Conservation (phyloP, 169 alveolate genomes). For the Eimeria tenella region DNA sequence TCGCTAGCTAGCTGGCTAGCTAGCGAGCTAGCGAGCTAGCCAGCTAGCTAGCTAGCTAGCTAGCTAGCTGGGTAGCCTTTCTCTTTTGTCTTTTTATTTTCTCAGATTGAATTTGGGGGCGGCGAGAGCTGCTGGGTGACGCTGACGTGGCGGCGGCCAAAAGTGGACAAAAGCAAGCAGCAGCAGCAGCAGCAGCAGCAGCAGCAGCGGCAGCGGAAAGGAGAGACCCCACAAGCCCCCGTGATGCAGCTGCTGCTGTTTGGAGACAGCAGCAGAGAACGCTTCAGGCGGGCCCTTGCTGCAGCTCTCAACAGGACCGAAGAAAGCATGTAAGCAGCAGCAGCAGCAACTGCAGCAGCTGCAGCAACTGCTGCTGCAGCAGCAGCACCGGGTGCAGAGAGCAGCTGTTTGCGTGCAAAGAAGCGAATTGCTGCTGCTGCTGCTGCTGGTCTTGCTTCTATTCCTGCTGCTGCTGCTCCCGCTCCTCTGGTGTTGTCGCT, state of each 20-base stretch:
- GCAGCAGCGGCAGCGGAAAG: background rate
- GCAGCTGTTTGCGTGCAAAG: background rate
- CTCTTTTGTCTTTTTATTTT: background rate
- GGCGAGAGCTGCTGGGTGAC: constrained; percentile 9
- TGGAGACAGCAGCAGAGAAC: constrained; percentile 64
- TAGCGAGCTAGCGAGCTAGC: too few species aligned
- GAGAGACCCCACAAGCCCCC: background rate
- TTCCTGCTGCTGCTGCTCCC: too few species aligned
- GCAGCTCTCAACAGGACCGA: constrained; percentile 51
- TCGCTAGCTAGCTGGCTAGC: too few species aligned
- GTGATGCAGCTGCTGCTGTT: constrained; percentile 4
- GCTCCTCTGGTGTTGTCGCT: too few species aligned
- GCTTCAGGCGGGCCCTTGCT: constrained; percentile 61
- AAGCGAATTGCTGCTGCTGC: too few species aligned
- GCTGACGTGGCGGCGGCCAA: constrained; percentile 8
- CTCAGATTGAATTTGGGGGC: background rate
- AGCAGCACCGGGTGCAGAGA: too few species aligned
- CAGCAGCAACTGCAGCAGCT: background rate
- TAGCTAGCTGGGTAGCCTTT: too few species aligned
- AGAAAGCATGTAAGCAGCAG: constrained; percentile 17
- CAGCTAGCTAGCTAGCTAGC: too few species aligned
- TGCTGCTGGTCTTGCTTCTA: too few species aligned
- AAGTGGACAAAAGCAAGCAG: too few species aligned
- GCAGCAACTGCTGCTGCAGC: too few species aligned
- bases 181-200: too few species aligned